phyloP scores from a whole-genome alignment of 768 basidiomycete genomes.

The Xerocomus spinulosus region DNA sequence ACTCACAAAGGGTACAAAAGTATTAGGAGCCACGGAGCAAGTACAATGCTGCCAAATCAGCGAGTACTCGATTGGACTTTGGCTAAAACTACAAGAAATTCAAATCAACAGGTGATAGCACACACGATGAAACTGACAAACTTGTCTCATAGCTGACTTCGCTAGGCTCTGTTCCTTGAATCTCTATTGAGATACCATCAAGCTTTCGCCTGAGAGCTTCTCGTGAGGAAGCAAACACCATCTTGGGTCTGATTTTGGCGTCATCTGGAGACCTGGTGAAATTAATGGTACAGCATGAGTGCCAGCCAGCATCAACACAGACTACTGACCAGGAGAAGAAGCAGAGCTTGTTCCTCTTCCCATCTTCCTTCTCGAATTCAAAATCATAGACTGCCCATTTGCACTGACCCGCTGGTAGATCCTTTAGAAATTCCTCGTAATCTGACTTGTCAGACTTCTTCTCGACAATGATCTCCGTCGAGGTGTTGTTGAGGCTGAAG shows the following conservation, averaged over 20 bases:
- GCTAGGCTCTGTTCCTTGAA: slow-evolving; percentile 76
- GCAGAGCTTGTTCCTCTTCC: slow-evolving; percentile 79
- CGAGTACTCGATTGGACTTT: slow-evolving; percentile 11
- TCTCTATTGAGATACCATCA: slow-evolving; percentile 74
- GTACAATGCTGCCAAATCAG: slow-evolving; percentile 15
- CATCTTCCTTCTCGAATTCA: slow-evolving; percentile 72
- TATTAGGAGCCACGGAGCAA: neutral
- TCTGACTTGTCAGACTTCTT: slow-evolving; percentile 47
- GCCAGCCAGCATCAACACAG: neutral
- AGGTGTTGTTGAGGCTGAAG: slow-evolving; percentile 55
- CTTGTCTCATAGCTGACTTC: slow-evolving; percentile 72
- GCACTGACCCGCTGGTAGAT: slow-evolving; percentile 70
- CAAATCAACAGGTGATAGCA: slow-evolving; percentile 4
- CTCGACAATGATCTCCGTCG: slow-evolving; percentile 71
- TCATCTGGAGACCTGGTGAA: slow-evolving; percentile 75
- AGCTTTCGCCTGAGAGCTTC: slow-evolving; percentile 72
- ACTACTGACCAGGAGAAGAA: slow-evolving; percentile 82
- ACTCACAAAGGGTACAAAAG: slow-evolving; percentile 13
- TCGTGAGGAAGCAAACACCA: slow-evolving; percentile 91
- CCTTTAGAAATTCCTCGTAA: slow-evolving; percentile 70
- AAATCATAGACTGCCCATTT: slow-evolving; percentile 92
- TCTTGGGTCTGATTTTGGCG: slow-evolving; percentile 86
- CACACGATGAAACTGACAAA: slow-evolving; percentile 32
- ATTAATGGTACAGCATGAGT: neutral
- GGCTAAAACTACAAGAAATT: slow-evolving; percentile 8